Percentiles rank a stretch among this genome's conserved stretches.
Conservation (phyloP, 495 filamentous ascomycete genomes). For the Aspergillus carlsbadensis region DNA sequence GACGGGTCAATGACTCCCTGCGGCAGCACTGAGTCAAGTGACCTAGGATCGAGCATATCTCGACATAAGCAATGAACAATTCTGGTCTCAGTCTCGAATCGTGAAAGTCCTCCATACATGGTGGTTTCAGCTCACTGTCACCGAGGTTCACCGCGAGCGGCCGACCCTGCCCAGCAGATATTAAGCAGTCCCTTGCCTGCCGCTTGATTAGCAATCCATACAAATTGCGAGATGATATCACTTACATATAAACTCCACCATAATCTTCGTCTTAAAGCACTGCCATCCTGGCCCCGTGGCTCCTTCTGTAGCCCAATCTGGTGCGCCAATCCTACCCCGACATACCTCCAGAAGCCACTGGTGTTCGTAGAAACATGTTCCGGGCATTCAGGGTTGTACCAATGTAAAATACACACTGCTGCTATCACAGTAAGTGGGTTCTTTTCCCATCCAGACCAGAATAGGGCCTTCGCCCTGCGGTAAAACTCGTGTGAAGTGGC, state of each 20-base stretch:
- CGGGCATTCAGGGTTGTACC: conserved; percentile 28
- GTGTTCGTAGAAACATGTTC: conserved; percentile 29
- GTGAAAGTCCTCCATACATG: conserved; percentile 20
- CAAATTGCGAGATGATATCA: not conserved
- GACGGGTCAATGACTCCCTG: too few relatives aligned
- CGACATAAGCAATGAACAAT: too few relatives aligned
- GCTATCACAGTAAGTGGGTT: conserved; percentile 27
- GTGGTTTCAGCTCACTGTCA: conserved; percentile 24
- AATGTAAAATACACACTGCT: conserved; percentile 27
- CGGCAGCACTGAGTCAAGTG: too few relatives aligned
- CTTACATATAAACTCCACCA: conserved; percentile 32
- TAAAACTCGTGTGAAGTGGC: conserved; percentile 27
- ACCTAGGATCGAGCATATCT: too few relatives aligned
- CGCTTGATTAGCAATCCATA: not conserved
- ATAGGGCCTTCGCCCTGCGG: conserved; percentile 25
- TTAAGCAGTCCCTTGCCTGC: conserved; percentile 28
- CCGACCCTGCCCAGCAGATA: conserved; percentile 28
- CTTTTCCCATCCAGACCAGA: conserved; percentile 29
- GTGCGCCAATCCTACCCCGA: conserved; percentile 26
- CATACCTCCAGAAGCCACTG: conserved; percentile 29
- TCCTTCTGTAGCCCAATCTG: conserved; percentile 30
- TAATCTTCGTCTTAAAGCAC: conserved; percentile 21
- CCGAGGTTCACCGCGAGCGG: conserved; percentile 23
- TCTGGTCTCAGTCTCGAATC: conserved; percentile 9
- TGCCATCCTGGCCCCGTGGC: conserved; percentile 16